Conservation (phyloP, 495 filamentous ascomycete species). For the Aspergillus leporis region DNA sequence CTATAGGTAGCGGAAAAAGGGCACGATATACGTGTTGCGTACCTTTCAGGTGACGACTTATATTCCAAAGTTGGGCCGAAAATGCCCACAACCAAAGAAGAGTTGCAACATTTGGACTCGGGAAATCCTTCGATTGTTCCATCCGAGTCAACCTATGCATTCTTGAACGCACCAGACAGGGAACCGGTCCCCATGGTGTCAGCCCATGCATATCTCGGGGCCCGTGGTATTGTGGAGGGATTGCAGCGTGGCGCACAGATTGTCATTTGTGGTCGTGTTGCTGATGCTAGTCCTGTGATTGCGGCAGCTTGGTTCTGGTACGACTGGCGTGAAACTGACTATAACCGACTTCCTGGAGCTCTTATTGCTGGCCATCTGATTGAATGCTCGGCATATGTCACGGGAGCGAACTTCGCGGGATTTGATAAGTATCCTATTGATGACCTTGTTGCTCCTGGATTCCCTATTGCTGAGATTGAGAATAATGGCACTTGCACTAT, state of each 20-base stretch:
- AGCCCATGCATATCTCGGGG: conserved; percentile 46
- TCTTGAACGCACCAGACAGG: conserved; percentile 16
- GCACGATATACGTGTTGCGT: conserved; percentile 43
- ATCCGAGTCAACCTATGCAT: conserved; percentile 24
- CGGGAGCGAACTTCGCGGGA: conserved; percentile 54
- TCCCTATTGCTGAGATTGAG: conserved; percentile 40
- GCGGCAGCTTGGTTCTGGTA: conserved; percentile 51
- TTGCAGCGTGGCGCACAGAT: conserved; percentile 51
- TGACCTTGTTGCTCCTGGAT: conserved; percentile 35
- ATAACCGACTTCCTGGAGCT: conserved; percentile 43
- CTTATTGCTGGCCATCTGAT: conserved; percentile 53
- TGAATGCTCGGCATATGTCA: conserved; percentile 54
- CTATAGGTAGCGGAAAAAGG: conserved; percentile 26
- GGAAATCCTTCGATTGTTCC: conserved; percentile 19
- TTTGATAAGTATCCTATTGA: conserved; percentile 38
- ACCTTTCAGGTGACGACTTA: conserved; percentile 48
- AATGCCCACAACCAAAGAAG: conserved; percentile 26
- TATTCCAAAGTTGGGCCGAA: conserved; percentile 28
- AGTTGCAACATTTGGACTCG: conserved; percentile 41
- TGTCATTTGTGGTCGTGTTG: conserved; percentile 53
- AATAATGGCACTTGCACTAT: conserved; percentile 32
- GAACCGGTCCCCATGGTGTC: conserved; percentile 28
- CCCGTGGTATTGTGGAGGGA: conserved; percentile 43
- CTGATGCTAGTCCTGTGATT: conserved; percentile 51
- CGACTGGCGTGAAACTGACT: conserved; percentile 37